Conservation (phyloP, 2,329 filamentous ascomycete genomes). For the Pyricularia pennisetigena region DNA sequence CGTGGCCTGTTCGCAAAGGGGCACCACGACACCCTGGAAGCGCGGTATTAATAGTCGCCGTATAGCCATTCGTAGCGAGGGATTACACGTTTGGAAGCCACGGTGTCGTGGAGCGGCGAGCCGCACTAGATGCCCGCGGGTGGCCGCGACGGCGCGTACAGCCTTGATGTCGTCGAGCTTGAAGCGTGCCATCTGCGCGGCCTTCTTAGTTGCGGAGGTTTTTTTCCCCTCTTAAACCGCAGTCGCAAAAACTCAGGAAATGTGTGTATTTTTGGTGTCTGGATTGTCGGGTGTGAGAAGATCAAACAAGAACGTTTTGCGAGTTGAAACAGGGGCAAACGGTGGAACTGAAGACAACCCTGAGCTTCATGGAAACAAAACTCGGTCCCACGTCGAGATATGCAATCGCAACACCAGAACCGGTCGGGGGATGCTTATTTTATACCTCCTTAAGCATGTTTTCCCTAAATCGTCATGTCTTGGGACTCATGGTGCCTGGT, state of each 20-base stretch:
- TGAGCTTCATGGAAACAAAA: not conserved
- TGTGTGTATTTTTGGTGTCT: not conserved
- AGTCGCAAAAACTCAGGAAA: not conserved
- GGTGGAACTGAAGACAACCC: not conserved
- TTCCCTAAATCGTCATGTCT: not conserved
- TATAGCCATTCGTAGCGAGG: conserved; percentile 45
- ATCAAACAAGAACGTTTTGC: not conserved
- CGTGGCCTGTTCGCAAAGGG: conserved; percentile 38
- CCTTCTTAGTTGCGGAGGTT: too few relatives aligned
- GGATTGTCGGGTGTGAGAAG: not conserved
- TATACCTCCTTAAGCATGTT: not conserved
- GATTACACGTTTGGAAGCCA: conserved; percentile 32
- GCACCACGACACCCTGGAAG: conserved; percentile 37
- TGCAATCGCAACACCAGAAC: not conserved
- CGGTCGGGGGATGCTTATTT: not conserved
- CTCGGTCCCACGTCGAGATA: not conserved
- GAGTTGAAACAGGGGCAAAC: not conserved
- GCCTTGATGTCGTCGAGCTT: conserved; percentile 42
- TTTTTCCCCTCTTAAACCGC: too few relatives aligned
- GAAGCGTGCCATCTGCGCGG: conserved; percentile 38
- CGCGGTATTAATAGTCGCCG: conserved; percentile 29
- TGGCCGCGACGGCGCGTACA: conserved; percentile 42
- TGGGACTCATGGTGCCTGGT: not conserved
- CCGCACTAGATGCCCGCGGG: conserved; percentile 39
- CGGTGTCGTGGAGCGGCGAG: conserved; percentile 33